Evolutionary conservation across 1,284 basidiomycete species (phyloP).

Genomic region (Pseudomicrostroma phylloplanum): DNA sequence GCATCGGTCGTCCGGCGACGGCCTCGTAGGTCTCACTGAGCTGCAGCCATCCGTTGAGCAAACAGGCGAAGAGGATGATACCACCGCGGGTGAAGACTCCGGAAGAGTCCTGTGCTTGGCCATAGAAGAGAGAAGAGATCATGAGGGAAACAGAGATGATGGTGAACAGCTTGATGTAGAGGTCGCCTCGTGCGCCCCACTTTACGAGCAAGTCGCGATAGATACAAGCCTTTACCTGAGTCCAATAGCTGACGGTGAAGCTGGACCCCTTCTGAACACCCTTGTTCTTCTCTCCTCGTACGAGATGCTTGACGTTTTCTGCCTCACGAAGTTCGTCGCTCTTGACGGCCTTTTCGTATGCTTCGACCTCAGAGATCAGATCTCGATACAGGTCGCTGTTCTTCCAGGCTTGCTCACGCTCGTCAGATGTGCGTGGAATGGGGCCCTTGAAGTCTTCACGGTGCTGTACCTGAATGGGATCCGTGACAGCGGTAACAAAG

Average conservation of each 20-base stretch:
- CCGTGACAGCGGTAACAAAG: constrained; percentile 62
- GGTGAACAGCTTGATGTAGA: constrained; percentile 35
- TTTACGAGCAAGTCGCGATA: constrained; percentile 36
- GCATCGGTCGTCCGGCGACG: constrained; percentile 63
- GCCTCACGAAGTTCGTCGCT: constrained; percentile 23
- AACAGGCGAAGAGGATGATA: constrained; percentile 38
- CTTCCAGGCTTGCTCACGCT: constrained; percentile 35
- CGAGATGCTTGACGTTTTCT: constrained; percentile 20
- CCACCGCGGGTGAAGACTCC: constrained; percentile 32
- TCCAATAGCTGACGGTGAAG: constrained; percentile 35
- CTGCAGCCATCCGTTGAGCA: constrained; percentile 44
- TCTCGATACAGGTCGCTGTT: constrained; percentile 23
- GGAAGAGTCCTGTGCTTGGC: constrained; percentile 23
- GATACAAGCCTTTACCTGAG: constrained; percentile 31
- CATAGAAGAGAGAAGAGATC: constrained; percentile 35
- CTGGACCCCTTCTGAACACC: constrained; percentile 29
- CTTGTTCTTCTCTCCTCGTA: constrained; percentile 31
- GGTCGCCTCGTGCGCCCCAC: constrained; percentile 27
- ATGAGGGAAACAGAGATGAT: constrained; percentile 39
- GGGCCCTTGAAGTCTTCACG: constrained; percentile 55
- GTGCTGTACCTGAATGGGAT: constrained; percentile 59
- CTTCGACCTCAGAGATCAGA: constrained; percentile 29
- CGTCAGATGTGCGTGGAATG: constrained; percentile 48
- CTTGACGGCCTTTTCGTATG: constrained; percentile 32
- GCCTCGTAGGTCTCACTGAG: constrained; percentile 64